Percentiles rank a stretch among this genome's conserved stretches.
phyloP scores from a whole-genome alignment of 2,329 filamentous ascomycete genomes.

The Fusarium abutilonis region DNA sequence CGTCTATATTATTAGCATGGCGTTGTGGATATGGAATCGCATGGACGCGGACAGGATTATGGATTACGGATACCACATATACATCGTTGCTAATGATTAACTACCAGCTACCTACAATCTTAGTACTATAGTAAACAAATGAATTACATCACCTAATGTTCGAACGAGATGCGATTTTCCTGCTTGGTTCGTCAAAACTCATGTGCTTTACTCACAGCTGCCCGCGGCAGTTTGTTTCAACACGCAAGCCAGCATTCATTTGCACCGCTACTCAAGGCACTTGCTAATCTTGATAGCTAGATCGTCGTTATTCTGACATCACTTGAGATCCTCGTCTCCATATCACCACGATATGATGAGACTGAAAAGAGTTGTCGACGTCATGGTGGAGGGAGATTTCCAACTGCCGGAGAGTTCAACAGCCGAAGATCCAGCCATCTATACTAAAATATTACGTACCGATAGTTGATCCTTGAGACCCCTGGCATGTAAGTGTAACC shows the following conservation, averaged over 20 bases:
- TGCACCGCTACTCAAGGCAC: constrained; percentile 4
- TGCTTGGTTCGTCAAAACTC: constrained; percentile 19
- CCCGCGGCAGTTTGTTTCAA: constrained; percentile 2
- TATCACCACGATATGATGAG: constrained; percentile 7
- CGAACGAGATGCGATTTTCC: background rate
- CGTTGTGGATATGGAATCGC: constrained; percentile 26
- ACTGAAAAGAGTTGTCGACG: constrained; percentile 11
- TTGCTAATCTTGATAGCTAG: background rate
- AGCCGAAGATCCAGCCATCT: constrained; percentile 8
- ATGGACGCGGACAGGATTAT: constrained; percentile 23
- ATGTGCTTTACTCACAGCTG: background rate
- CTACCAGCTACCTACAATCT: constrained; percentile 30
- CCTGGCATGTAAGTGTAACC: background rate
- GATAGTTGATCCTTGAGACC: constrained; percentile 2
- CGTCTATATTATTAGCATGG: constrained; percentile 35
- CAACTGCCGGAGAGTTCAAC: constrained; percentile 13
- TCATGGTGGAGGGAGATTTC: constrained; percentile 20
- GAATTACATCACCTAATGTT: constrained; percentile 17
- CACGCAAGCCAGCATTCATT: background rate
- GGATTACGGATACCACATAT: constrained; percentile 30
- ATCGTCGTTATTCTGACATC: constrained; percentile 25
- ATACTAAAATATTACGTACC: constrained; percentile 2
- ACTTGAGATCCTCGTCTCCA: constrained; percentile 12
- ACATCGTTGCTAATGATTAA: constrained; percentile 20
- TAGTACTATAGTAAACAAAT: constrained; percentile 26